Evolutionary conservation across 164 flowering plant species (phyloP), one percentile per base, ranked within the genome.

Genomic region (Tetrastigma voinierianum): DNA sequence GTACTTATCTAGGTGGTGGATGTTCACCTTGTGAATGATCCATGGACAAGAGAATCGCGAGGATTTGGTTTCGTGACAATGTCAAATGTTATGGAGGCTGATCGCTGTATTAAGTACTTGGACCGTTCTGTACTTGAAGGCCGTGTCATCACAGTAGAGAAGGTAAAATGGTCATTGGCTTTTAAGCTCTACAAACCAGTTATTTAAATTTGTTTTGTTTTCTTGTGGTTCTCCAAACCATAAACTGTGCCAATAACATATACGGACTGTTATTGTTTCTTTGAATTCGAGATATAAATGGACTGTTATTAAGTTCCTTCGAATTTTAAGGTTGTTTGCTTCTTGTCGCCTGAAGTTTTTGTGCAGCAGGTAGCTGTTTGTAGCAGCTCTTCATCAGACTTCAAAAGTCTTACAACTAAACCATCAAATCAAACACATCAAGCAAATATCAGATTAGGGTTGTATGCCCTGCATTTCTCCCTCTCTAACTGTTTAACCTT

Each of bases 51-150:
- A 60, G 98, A 92, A 62, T 86, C 99, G 53, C 93, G 99, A 51
- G 98, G 99, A 1, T 95, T 95, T 83, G 99, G 93, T 18, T 95
- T 95, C 74, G 93, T 92, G 21, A 90, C 96, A 2, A 89, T 95
- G 98, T 81, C 86, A 1, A 66, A 63, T 55, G 67, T 85, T 23
- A 67, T 80, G 61, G 97, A 92, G 46, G 98, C 97, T 14, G 74
- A 86, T 19, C 84, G 90, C 46, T 90, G 98, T 71, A 61, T 95
- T 53, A 92, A 90, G 83, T 87, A 89, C 64, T 71, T 95, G 67
- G 76, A 92, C 46, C 79, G 83, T 9, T 90, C 99, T 11, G 89
- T 87, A 1, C 86, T 92, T 58, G 94, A 87, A 64, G 97, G 98
- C 6, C 91, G 98, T 45, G 88, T 89, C 23, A 92, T 95, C 54